Evolutionary conservation across 768 basidiomycete species (phyloP).

Genomic region (Boletus sp.): DNA sequence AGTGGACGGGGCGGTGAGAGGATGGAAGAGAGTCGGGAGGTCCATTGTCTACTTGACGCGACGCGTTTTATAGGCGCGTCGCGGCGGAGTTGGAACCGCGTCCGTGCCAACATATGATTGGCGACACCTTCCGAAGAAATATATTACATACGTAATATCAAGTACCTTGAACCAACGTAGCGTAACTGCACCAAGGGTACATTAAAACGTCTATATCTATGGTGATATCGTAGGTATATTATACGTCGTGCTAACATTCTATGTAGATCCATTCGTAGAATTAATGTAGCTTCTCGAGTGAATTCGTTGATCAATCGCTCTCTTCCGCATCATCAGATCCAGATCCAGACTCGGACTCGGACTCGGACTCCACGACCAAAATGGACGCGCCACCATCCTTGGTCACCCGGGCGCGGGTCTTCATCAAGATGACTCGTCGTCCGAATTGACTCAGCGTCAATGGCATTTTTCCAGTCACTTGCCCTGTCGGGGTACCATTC

Average conservation of each 20-base stretch:
- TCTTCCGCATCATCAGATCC: neutral
- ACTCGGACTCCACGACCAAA: conserved; percentile 30
- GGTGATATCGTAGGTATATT: neutral
- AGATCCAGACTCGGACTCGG: neutral
- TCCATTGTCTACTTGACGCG: neutral
- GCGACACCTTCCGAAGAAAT: too few species aligned
- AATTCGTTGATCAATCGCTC: neutral
- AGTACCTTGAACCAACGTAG: too few species aligned
- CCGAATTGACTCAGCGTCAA: conserved; percentile 44
- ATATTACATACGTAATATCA: too few species aligned
- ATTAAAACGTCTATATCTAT: neutral
- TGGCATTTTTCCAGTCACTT: neutral
- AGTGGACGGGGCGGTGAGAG: too few species aligned
- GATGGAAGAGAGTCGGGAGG: neutral
- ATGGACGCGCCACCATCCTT: conserved; percentile 60
- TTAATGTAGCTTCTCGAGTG: neutral
- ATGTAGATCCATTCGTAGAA: neutral
- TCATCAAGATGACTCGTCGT: conserved; percentile 54
- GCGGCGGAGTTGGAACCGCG: conserved; percentile 12
- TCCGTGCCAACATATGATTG: too few species aligned
- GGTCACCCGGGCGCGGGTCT: conserved; percentile 57
- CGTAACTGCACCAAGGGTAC: neutral
- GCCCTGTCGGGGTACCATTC: neutral
- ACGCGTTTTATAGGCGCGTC: conserved; percentile 21
- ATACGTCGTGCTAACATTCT: neutral